These are phyloP conservation scores for Botrytis medusae DNA, from an alignment of 2,329 filamentous ascomycete species.

Conservation along the genomic window DNA sequence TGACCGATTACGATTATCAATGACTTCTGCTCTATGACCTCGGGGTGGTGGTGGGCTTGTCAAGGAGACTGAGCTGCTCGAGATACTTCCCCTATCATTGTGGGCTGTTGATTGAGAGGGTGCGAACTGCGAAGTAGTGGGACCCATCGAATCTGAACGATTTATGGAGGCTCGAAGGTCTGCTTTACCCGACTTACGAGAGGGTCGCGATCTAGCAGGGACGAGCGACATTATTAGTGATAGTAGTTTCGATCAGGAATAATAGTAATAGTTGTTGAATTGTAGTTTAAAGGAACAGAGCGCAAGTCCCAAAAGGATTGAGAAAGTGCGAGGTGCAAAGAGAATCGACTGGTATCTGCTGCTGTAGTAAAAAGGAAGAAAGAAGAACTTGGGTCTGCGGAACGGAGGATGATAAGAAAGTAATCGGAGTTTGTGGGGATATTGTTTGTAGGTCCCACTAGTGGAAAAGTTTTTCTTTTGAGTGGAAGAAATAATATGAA, in stretches of 20 bases:
- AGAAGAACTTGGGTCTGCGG: background rate
- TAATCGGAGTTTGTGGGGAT: background rate
- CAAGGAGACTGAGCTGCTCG: background rate
- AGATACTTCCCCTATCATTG: background rate
- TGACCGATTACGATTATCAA: background rate
- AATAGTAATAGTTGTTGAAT: background rate
- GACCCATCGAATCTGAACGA: slow-evolving; percentile 11
- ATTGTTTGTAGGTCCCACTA: background rate
- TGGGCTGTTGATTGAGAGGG: background rate
- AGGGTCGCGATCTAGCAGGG: slow-evolving; percentile 1
- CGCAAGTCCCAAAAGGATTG: background rate
- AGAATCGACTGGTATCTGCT: background rate
- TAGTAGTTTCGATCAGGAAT: slow-evolving; percentile 6
- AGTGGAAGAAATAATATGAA: background rate
- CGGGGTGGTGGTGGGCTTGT: background rate
- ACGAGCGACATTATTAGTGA: slow-evolving; percentile 14
- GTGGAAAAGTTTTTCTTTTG: slow-evolving; percentile 7
- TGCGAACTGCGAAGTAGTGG: slow-evolving; percentile 1
- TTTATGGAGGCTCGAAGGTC: slow-evolving; percentile 10
- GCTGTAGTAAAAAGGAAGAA: background rate
- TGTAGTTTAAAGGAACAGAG: slow-evolving; percentile 4
- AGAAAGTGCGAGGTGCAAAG: background rate
- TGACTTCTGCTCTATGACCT: background rate
- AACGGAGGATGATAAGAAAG: background rate
- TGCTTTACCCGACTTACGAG: slow-evolving; percentile 3